phyloP scores from a whole-genome alignment of 164 flowering plant species.

The Stephania japonica region DNA sequence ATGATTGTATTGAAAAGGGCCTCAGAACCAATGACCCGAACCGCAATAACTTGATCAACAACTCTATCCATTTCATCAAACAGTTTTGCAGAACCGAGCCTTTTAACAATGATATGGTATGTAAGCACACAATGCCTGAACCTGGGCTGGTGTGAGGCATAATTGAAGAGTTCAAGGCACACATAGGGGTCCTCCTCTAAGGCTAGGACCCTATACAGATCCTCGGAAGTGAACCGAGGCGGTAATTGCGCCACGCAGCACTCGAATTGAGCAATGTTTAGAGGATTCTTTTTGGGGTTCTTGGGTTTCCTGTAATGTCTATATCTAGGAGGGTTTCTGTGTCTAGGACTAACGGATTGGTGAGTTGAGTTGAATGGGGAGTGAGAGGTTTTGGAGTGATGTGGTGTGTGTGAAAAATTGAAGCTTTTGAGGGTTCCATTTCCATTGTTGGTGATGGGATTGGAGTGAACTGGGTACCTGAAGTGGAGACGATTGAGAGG shows the following conservation, averaged over 20 bases:
- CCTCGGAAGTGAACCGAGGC: conserved; percentile 66
- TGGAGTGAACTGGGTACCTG: background rate
- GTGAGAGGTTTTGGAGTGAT: background rate
- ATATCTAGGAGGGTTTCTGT: conserved; percentile 21
- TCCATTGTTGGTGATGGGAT: background rate
- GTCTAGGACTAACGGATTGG: conserved; percentile 18
- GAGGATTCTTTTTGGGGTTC: conserved; percentile 28
- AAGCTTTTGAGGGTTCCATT: background rate
- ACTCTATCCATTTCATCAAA: conserved; percentile 69
- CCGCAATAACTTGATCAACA: conserved; percentile 68
- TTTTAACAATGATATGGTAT: conserved; percentile 54
- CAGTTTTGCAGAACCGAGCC: conserved; percentile 70
- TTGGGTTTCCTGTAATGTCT: conserved; percentile 33
- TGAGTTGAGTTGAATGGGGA: conserved; percentile 19
- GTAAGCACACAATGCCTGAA: conserved; percentile 59
- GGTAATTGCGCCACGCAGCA: conserved; percentile 45
- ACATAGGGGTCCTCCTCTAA: conserved; percentile 52
- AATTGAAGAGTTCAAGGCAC: conserved; percentile 71
- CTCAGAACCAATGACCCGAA: conserved; percentile 50
- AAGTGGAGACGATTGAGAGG: background rate
- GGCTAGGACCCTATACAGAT: conserved; percentile 42
- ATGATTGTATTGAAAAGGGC: conserved; percentile 66
- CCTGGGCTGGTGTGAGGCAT: conserved; percentile 78
- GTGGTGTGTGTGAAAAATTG: background rate
- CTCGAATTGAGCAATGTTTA: conserved; percentile 35